A percentile compares a stretch with the other conserved stretches of the same genome.
These are phyloP conservation scores for Stropharia rugosoannulata DNA, from an alignment of 768 basidiomycete genomes.

Conservation along the genomic window DNA sequence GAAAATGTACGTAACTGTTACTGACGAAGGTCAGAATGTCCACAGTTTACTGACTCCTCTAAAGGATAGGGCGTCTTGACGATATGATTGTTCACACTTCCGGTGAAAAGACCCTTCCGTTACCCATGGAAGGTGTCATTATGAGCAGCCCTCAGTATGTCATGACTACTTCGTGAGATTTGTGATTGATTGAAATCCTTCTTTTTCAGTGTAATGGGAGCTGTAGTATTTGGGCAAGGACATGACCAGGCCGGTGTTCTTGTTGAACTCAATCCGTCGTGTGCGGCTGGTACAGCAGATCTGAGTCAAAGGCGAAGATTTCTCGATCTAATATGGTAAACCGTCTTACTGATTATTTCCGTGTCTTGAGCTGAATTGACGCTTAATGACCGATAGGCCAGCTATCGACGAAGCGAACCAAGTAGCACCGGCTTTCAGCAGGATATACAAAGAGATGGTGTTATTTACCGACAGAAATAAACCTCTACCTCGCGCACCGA, in stretches of 20 bases:
- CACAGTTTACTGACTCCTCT: neutral
- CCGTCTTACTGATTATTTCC: neutral
- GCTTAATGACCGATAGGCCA: constrained; percentile 23
- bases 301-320: constrained; percentile 22
- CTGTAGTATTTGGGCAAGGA: constrained; percentile 44
- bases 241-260: constrained; percentile 32
- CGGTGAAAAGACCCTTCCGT: constrained; percentile 36
- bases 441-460: constrained; percentile 55
- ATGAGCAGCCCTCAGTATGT: constrained; percentile 26
- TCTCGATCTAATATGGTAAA: constrained; percentile 37
- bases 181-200: neutral
- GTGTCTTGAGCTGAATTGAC: neutral
- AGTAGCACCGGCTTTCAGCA: constrained; percentile 39
- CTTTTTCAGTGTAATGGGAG: constrained; percentile 22
- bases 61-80: constrained; percentile 40
- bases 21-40: neutral
- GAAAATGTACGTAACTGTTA: constrained; percentile 33
- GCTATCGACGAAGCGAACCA: constrained; percentile 44
- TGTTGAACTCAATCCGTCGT: constrained; percentile 25
- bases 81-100: constrained; percentile 36
- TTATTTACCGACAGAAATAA: constrained; percentile 35
- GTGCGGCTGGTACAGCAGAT: constrained; percentile 25
- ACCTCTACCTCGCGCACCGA: constrained; percentile 44
- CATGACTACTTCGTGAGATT: neutral
- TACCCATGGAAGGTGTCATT: constrained; percentile 29